These are phyloP conservation scores for Colletotrichum shisoi DNA, from an alignment of 2,329 filamentous ascomycete species.

Conservation along the genomic window DNA sequence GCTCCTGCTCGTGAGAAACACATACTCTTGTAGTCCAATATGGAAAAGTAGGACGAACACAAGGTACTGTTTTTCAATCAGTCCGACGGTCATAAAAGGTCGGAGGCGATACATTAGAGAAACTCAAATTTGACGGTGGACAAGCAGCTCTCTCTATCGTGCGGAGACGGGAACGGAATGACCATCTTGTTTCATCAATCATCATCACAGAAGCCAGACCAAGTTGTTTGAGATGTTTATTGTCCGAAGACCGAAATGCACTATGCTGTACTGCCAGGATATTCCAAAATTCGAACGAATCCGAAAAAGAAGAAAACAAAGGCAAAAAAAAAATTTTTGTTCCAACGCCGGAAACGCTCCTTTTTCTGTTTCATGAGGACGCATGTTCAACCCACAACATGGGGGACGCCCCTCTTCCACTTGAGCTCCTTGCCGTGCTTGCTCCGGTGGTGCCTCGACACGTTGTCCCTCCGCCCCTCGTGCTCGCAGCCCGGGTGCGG, in stretches of 20 bases:
- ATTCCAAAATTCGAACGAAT: constrained; percentile 29
- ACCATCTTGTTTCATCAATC: background rate
- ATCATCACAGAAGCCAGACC: background rate
- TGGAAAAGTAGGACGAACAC: no score
- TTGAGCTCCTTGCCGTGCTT: constrained; percentile 40
- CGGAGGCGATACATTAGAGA: no score
- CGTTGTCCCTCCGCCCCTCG: constrained; percentile 39
- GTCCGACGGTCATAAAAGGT: no score
- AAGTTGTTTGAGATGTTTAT: constrained; percentile 27
- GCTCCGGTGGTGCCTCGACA: constrained; percentile 40
- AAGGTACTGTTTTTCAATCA: no score
- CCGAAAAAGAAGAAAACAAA: constrained; percentile 24
- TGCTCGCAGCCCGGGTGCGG: constrained; percentile 39
- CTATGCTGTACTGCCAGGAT: constrained; percentile 23
- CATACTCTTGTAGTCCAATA: no score
- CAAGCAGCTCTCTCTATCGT: no score
- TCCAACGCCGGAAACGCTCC: constrained; percentile 29
- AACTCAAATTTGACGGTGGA: no score
- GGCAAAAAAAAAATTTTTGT: constrained; percentile 10
- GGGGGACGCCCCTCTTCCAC: constrained; percentile 39
- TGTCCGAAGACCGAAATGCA: constrained; percentile 25
- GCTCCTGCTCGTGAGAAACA: no score
- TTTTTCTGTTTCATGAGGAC: constrained; percentile 4
- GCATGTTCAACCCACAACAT: constrained; percentile 32
- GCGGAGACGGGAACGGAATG: background rate